Percentiles rank a stretch among this genome's conserved stretches.
phyloP scores from a whole-genome alignment of 2,329 filamentous ascomycete genomes.

The Nemania diffusa region DNA sequence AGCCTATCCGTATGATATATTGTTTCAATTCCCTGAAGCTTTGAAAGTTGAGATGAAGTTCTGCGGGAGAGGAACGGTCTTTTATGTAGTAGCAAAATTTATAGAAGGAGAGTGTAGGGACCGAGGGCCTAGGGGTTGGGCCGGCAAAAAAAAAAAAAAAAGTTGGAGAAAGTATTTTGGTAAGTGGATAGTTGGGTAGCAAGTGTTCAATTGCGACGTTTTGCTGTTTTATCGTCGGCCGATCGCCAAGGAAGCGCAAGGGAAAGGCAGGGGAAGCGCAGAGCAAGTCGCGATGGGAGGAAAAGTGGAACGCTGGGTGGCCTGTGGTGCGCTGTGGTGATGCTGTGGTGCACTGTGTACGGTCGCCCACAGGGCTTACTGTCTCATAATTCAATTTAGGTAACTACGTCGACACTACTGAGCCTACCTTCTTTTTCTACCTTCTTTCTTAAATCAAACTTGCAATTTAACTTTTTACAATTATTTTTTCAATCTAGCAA shows the following conservation, averaged over 20 bases:
- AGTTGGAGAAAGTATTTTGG: too few relatives aligned
- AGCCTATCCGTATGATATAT: background rate
- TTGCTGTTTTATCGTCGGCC: background rate
- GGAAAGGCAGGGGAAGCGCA: background rate
- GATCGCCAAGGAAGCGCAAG: background rate
- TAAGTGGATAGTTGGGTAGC: background rate
- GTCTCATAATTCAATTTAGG: too few relatives aligned
- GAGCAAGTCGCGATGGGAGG: background rate
- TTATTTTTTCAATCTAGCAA: too few relatives aligned
- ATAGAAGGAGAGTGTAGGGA: background rate
- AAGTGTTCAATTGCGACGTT: background rate
- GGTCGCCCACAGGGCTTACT: too few relatives aligned
- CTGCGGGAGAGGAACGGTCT: background rate
- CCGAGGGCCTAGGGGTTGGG: background rate
- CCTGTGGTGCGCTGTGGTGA: too few relatives aligned
- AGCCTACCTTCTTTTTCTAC: too few relatives aligned
- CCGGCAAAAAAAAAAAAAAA: background rate
- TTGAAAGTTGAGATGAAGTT: background rate
- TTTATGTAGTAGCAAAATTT: background rate
- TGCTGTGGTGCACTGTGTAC: too few relatives aligned
- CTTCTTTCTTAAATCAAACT: too few relatives aligned
- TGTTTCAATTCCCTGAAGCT: background rate
- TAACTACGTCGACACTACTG: too few relatives aligned
- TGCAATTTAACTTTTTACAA: too few relatives aligned
- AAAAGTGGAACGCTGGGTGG: background rate